These are phyloP conservation scores for Polychaeton citri DNA, from an alignment of 2,329 filamentous ascomycete genomes.

Conservation along the genomic window DNA sequence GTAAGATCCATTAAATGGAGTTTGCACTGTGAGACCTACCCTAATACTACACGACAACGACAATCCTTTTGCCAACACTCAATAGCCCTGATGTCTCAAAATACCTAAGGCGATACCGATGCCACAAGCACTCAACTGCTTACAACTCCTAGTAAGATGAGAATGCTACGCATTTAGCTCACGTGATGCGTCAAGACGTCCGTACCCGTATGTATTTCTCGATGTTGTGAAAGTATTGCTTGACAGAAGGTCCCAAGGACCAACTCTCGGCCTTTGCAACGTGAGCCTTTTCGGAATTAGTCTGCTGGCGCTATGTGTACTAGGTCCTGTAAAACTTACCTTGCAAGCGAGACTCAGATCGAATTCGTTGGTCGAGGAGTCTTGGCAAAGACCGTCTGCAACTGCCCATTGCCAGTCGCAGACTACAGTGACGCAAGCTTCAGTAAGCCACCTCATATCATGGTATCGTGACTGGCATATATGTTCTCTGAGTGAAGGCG, in stretches of 20 bases:
- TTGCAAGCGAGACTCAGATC: constrained; percentile 3
- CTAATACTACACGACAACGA: too few relatives aligned
- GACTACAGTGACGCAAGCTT: constrained; percentile 1
- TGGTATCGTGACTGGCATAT: constrained; percentile 1
- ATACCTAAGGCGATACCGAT: too few relatives aligned
- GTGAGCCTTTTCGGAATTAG: too few relatives aligned
- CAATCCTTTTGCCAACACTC: too few relatives aligned
- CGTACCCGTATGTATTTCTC: neutral
- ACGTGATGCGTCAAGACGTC: neutral
- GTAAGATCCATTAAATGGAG: too few relatives aligned
- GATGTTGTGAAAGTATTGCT: neutral
- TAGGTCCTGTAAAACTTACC: neutral
- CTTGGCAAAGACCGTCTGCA: neutral
- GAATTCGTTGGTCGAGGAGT: neutral
- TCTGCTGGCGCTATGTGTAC: neutral
- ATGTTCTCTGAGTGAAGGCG: constrained; percentile 1
- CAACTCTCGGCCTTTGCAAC: neutral
- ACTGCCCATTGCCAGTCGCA: neutral
- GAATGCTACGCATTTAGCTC: too few relatives aligned
- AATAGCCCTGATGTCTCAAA: too few relatives aligned
- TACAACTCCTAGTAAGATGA: too few relatives aligned
- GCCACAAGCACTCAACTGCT: too few relatives aligned
- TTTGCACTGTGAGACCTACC: too few relatives aligned
- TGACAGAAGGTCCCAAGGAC: neutral
- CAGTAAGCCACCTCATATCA: constrained; percentile 1